A percentile compares a stretch with the other conserved stretches of the same genome.
These are phyloP conservation scores for Cyclocybe cylindracea DNA, from an alignment of 768 basidiomycete species.

Conservation along the genomic window DNA sequence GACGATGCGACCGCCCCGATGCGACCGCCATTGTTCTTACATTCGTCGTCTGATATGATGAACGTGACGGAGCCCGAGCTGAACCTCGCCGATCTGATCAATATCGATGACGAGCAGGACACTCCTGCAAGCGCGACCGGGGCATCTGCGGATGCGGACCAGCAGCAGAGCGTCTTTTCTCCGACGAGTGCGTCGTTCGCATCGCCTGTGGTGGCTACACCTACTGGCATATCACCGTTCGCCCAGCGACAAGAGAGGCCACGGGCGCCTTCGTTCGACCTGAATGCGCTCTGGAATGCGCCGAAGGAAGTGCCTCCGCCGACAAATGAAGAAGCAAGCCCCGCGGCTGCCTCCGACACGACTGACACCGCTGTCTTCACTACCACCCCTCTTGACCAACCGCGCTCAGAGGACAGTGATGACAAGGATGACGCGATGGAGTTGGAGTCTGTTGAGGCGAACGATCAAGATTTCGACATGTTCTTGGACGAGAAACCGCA, in stretches of 20 bases:
- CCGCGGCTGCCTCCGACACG: conserved; percentile 5
- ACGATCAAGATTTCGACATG: conserved; percentile 87
- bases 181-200: conserved; percentile 11
- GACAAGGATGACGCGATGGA: conserved; percentile 48
- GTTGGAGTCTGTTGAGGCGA: conserved; percentile 53
- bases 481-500: conserved; percentile 63
- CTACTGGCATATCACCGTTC: conserved; percentile 51
- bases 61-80: conserved; percentile 57
- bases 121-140: conserved; percentile 20
- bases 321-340: conserved; percentile 5
- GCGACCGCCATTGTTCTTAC: conserved; percentile 28
- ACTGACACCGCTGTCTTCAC: conserved; percentile 12
- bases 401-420: conserved; percentile 27
- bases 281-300: conserved; percentile 71
- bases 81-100: conserved; percentile 75
- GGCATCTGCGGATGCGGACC: conserved; percentile 7
- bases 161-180: conserved; percentile 11
- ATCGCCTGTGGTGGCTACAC: conserved; percentile 23
- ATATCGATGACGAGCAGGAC: conserved; percentile 64
- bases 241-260: conserved; percentile 46
- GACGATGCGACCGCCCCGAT: conserved; percentile 6
- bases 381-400: conserved; percentile 16
- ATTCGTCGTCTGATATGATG: conserved; percentile 37
- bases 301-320: conserved; percentile 33
- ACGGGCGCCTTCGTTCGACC: conserved; percentile 62